Evolutionary conservation across 2,329 filamentous ascomycete genomes (phyloP).

Genomic region (Fusarium gaditjirri): DNA sequence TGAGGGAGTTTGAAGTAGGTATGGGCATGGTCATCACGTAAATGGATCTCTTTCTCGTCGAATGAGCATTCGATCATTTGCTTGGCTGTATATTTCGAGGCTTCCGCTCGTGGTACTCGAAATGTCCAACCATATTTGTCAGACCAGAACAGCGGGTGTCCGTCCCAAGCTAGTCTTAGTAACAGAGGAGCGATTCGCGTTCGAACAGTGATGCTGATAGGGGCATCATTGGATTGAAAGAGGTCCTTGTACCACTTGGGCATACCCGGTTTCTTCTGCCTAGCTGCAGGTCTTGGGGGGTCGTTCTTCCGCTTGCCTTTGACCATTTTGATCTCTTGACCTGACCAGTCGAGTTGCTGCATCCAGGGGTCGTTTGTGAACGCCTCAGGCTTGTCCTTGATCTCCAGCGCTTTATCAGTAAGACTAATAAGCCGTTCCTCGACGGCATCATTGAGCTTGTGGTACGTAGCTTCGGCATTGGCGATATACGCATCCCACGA

Average conservation of each 20-base stretch:
- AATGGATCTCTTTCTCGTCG: slow-evolving; percentile 73
- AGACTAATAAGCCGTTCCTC: slow-evolving; percentile 78
- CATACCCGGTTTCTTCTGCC: slow-evolving; percentile 95
- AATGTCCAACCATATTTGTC: slow-evolving; percentile 95
- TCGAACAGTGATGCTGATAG: slow-evolving; percentile 83
- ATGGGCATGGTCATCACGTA: slow-evolving; percentile 74
- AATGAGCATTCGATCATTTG: slow-evolving; percentile 82
- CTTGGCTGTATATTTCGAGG: slow-evolving; percentile 72
- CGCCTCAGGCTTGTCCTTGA: slow-evolving; percentile 74
- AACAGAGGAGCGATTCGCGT: slow-evolving; percentile 89
- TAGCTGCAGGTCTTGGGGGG: slow-evolving; percentile 77
- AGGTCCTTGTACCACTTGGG: slow-evolving; percentile 96
- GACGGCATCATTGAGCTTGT: slow-evolving; percentile 79
- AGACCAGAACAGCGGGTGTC: slow-evolving; percentile 90
- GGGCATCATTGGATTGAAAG: slow-evolving; percentile 73
- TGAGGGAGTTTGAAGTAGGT: slow-evolving; percentile 94
- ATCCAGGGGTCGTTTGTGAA: slow-evolving; percentile 91
- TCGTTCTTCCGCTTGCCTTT: slow-evolving; percentile 92
- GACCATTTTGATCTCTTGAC: slow-evolving; percentile 89
- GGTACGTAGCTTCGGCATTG: slow-evolving; percentile 87
- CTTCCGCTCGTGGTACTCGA: slow-evolving; percentile 72
- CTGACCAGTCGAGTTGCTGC: slow-evolving; percentile 93
- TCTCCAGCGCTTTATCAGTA: slow-evolving; percentile 78
- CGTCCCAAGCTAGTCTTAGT: slow-evolving; percentile 87
- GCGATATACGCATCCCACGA: slow-evolving; percentile 87